Percentiles rank a stretch among this genome's conserved stretches.
Evolutionary conservation across 768 basidiomycete genomes (phyloP).

Genomic region (Tylopilus subfusipes): DNA sequence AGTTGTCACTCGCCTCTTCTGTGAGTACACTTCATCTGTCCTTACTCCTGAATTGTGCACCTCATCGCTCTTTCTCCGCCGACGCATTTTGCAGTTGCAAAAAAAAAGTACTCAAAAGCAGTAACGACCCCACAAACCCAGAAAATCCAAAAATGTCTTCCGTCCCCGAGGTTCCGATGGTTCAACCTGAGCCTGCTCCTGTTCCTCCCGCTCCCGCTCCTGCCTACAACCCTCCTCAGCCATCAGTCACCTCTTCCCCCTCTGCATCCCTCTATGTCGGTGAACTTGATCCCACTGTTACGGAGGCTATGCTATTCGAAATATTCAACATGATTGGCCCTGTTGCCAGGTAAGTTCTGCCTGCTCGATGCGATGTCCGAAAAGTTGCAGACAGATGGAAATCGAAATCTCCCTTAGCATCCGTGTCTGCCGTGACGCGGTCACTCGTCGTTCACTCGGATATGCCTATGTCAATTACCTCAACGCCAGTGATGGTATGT

Average conservation of each 20-base stretch:
- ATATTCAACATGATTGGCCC: slow-evolving; percentile 99
- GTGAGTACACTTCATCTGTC: slow-evolving; percentile 37
- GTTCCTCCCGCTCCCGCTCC: slow-evolving; percentile 45
- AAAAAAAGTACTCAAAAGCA: slow-evolving; percentile 83
- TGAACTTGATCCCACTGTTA: slow-evolving; percentile 96
- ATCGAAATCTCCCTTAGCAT: slow-evolving; percentile 58
- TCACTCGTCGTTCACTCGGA: slow-evolving; percentile 98
- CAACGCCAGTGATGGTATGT: slow-evolving; percentile 86
- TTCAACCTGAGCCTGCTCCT: slow-evolving; percentile 46
- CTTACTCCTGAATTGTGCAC: slow-evolving; percentile 9
- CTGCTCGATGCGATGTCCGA: background rate
- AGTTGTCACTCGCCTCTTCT: slow-evolving; percentile 75
- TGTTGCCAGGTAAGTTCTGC: slow-evolving; percentile 76
- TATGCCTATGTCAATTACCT: slow-evolving; percentile 99
- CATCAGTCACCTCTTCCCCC: slow-evolving; percentile 59
- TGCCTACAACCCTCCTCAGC: slow-evolving; percentile 53
- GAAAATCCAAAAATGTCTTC: slow-evolving; percentile 58
- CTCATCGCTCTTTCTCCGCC: slow-evolving; percentile 12
- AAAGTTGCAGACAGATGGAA: background rate
- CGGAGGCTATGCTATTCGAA: slow-evolving; percentile 99
- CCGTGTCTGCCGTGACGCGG: slow-evolving; percentile 99
- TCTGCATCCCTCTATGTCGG: slow-evolving; percentile 98
- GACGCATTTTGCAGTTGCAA: slow-evolving; percentile 43
- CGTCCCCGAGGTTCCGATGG: slow-evolving; percentile 52
- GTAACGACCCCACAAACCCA: slow-evolving; percentile 75